Evolutionary conservation across 305 asterid genomes (phyloP).

Genomic region (Salvia sclarea): DNA sequence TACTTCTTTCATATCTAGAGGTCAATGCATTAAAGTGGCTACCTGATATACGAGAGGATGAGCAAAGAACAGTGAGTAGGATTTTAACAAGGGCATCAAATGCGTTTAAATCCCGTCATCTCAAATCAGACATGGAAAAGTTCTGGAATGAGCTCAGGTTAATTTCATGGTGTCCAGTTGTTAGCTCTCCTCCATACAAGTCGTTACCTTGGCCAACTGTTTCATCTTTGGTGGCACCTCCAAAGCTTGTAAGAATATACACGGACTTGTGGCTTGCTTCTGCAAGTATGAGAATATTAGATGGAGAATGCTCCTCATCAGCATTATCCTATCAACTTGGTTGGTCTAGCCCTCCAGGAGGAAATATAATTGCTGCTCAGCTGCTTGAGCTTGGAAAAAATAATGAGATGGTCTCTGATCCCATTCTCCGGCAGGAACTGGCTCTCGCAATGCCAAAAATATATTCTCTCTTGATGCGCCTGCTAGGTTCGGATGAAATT

Average conservation of each 20-base stretch:
- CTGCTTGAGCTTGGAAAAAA: constrained; percentile 97
- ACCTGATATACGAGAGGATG: constrained; percentile 54
- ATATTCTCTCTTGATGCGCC: constrained; percentile 69
- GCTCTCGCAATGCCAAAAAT: constrained; percentile 96
- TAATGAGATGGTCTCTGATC: constrained; percentile 77
- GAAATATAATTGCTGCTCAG: constrained; percentile 96
- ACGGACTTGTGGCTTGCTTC: constrained; percentile 94
- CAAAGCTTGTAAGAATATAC: constrained; percentile 81
- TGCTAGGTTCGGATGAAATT: constrained; percentile 86
- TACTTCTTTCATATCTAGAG: constrained; percentile 89
- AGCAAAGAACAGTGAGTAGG: constrained; percentile 60
- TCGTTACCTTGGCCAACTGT: constrained; percentile 92
- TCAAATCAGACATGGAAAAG: constrained; percentile 73
- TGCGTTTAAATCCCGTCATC: constrained; percentile 66
- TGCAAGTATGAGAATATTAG: constrained; percentile 96
- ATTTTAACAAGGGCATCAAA: constrained; percentile 73
- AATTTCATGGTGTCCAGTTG: constrained; percentile 97
- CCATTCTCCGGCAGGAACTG: constrained; percentile 78
- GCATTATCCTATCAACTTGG: constrained; percentile 81
- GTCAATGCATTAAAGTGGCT: constrained; percentile 89
- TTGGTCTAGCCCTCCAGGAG: constrained; percentile 94
- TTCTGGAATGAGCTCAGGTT: constrained; percentile 93
- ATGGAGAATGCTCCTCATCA: constrained; percentile 93
- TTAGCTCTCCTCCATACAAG: constrained; percentile 67
- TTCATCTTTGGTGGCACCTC: constrained; percentile 92